A percentile compares a stretch with the other conserved stretches of the same genome.
Conservation (phyloP, 169 alveolate genomes). For the Plasmodium knowlesi region DNA sequence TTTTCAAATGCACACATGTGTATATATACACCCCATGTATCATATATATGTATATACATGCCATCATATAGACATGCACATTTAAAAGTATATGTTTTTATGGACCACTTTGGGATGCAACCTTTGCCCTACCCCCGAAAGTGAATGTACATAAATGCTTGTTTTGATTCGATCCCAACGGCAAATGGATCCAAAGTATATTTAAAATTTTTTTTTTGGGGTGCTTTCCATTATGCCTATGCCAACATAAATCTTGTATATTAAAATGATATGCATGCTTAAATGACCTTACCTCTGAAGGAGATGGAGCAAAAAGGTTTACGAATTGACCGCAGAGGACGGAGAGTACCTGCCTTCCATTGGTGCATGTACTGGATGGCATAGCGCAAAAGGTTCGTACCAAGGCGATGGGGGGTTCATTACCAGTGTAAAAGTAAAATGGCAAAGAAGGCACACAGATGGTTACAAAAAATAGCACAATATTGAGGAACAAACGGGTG, state of each 20-base stretch:
- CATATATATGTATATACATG: neutral
- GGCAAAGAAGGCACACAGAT: no score
- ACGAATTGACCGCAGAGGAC: no score
- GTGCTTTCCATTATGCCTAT: neutral
- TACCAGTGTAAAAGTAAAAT: neutral
- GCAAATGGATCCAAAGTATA: neutral
- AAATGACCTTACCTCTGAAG: neutral
- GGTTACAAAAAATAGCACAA: no score
- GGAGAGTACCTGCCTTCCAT: no score
- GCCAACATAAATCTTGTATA: neutral
- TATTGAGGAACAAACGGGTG: neutral
- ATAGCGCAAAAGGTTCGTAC: neutral
- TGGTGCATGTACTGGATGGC: no score
- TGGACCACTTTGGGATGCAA: neutral
- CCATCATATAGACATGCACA: neutral
- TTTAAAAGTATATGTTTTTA: neutral
- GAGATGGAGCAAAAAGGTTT: no score
- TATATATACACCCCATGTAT: neutral
- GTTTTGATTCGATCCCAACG: neutral
- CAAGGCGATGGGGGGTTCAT: neutral
- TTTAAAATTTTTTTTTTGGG: neutral
- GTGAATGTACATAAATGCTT: neutral
- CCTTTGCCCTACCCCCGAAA: neutral
- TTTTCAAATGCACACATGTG: neutral
- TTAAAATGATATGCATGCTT: neutral